Percentiles rank a stretch among this genome's conserved stretches.
Conservation (phyloP, 306 rosid genomes). For the Quercus mongolica region DNA sequence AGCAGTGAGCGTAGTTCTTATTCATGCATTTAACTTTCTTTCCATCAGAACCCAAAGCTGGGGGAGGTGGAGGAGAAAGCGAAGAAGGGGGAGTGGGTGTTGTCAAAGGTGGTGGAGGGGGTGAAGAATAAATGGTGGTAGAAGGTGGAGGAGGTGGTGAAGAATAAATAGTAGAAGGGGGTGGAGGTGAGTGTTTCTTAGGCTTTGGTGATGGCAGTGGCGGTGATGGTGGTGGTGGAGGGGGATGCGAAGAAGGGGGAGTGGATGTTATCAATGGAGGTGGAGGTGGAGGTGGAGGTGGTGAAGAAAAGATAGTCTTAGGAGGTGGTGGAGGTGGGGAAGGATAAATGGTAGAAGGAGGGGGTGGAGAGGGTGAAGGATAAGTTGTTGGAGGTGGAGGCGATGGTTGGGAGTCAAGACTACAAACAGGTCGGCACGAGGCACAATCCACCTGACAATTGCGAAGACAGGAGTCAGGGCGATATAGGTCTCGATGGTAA, state of each 20-base stretch:
- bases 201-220: constrained; percentile 12
- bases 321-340: constrained; percentile 11
- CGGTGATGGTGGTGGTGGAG: constrained; percentile 14
- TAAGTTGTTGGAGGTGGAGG: constrained; percentile 13
- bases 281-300: not conserved
- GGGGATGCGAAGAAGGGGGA: not conserved
- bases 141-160: constrained; percentile 23
- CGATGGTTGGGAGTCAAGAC: not conserved
- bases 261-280: not conserved
- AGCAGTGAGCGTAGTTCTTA: constrained; percentile 18
- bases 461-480: constrained; percentile 33
- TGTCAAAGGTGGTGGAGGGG: constrained; percentile 4
- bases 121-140: constrained; percentile 1
- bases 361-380: constrained; percentile 23
- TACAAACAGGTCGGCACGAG: constrained; percentile 28
- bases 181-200: too few species aligned
- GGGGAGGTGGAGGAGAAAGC: constrained; percentile 19
- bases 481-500: constrained; percentile 18
- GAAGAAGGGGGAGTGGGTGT: not conserved
- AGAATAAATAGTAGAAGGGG: not conserved
- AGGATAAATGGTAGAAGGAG: not conserved
- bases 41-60: not conserved
- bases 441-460: constrained; percentile 31
- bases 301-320: not conserved
- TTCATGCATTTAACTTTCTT: constrained; percentile 28